Evolutionary conservation across 176 grass and related monocot genomes (phyloP).

Genomic region (Aechmea fasciata): DNA sequence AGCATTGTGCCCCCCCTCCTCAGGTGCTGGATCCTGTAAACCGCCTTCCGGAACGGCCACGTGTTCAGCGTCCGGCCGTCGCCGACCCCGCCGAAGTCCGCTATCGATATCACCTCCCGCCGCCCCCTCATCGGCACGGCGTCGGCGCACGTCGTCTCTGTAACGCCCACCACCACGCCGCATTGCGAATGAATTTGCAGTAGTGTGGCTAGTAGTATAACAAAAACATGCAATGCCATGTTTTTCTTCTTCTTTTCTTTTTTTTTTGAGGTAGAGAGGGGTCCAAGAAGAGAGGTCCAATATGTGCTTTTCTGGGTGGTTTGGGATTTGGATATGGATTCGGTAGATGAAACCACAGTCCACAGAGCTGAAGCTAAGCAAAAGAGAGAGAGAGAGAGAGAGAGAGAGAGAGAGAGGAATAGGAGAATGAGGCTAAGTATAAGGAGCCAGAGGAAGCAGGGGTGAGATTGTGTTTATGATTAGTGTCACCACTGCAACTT

Average conservation of each 20-base stretch:
- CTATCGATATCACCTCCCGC: constrained; percentile 52
- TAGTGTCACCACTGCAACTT: too few relatives aligned
- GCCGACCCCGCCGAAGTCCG: constrained; percentile 56
- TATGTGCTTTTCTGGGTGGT: constrained; percentile 29
- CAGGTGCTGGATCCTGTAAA: constrained; percentile 55
- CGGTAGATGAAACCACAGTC: constrained; percentile 4
- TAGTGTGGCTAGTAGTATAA: background rate
- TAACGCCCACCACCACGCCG: background rate
- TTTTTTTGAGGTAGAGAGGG: background rate
- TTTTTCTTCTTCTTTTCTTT: background rate
- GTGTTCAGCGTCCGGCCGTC: constrained; percentile 70
- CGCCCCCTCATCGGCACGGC: constrained; percentile 40
- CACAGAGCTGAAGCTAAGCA: background rate
- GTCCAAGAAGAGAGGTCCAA: constrained; percentile 54
- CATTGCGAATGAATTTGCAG: constrained; percentile 13
- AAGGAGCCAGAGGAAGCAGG: constrained; percentile 29
- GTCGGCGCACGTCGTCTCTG: constrained; percentile 33
- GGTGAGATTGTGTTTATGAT: too few relatives aligned
- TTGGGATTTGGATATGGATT: background rate
- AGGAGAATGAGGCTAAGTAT: constrained; percentile 29
- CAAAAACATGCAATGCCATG: background rate
- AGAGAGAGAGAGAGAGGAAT: constrained; percentile 12
- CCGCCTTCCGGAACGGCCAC: constrained; percentile 60
- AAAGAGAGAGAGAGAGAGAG: background rate
- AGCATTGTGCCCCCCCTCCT: constrained; percentile 53